Base-by-base conservation (phyloP, 1,139 yeast genomes). In the Meyerozyma smithsonii region DNA sequence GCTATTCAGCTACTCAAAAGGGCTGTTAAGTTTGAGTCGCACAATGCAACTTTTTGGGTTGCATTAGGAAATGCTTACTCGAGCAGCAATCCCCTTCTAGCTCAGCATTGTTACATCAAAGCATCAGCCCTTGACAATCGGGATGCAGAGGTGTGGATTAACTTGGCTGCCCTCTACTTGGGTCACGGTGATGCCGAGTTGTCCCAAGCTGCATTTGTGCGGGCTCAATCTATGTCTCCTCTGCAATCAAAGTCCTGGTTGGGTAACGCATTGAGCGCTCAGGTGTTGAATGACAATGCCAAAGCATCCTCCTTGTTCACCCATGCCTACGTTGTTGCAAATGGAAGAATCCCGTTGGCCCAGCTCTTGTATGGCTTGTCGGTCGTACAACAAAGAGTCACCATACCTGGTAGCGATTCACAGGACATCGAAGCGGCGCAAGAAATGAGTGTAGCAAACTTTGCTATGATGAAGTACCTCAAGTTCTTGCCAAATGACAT, bases 61-160 rank as follows among this genome's bases (percentile, higher is more conserved):
- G 83, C 86, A 0, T 69, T 90, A 32, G 98, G 97, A 10, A 74
- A 84, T 46, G 81, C 87, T 0, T 70, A 69, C 38, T 71, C 81
- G 36, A 64, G 77, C 2, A 58, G 67, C 4, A 84, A 80, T 49
- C 82, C 92, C 0, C 74, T 75, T 39, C 84, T 88, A 6, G 72
- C 97, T 0, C 99, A 92, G 58, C 98, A 92, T 61, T 88, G 97
- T 57, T 87, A 85, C 51, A 85, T 94, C 49, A 84, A 87, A 46
- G 92, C 97, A 0, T 64, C 81, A 2, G 72, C 87, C 0, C 61
- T 88, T 35, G 83, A 85, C 39, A 76, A 85, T 4, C 76, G 79
- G 42, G 87, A 86, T 46, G 77, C 84, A 1, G 64, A 65, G 17
- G 74, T 83, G 5, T 92, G 97, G 97, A 74, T 81, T 14, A 87